A percentile compares a stretch with the other conserved stretches of the same genome.
phyloP scores from a whole-genome alignment of 371 early-diverging fungal species.

The Mucor mucedo region DNA sequence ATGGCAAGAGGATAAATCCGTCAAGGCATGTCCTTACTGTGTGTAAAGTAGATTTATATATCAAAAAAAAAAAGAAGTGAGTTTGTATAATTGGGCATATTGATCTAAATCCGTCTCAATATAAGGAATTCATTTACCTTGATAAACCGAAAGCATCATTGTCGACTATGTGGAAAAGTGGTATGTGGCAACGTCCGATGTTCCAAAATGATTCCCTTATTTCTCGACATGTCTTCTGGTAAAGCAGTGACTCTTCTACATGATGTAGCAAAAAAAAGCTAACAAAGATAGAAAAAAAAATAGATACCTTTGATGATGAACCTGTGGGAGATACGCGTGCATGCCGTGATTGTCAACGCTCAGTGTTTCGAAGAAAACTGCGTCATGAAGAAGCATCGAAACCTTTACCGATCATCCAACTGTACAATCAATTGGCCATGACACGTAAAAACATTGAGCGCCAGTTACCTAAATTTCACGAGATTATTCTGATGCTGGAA shows the following conservation, averaged over 20 bases:
- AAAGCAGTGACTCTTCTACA: constrained; percentile 9
- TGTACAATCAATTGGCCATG: constrained; percentile 50
- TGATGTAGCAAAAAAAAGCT: not conserved
- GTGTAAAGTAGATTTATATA: constrained; percentile 37
- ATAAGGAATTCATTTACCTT: constrained; percentile 49
- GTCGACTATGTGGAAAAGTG: constrained; percentile 79
- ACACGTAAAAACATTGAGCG: constrained; percentile 57
- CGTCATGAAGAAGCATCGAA: constrained; percentile 49
- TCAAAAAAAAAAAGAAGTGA: not conserved
- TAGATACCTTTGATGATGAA: constrained; percentile 53
- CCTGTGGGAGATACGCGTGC: constrained; percentile 67
- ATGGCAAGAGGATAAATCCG: constrained; percentile 69
- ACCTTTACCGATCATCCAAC: constrained; percentile 50
- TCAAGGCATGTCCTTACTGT: constrained; percentile 61
- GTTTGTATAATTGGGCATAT: too few species aligned
- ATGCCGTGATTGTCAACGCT: constrained; percentile 63
- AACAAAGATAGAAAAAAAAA: not conserved
- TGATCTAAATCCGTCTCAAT: not conserved
- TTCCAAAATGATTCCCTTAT: constrained; percentile 64
- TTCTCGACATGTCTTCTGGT: constrained; percentile 61
- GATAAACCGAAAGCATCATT: constrained; percentile 77
- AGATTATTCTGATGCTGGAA: constrained; percentile 57
- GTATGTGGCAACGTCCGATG: constrained; percentile 69
- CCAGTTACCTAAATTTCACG: constrained; percentile 63
- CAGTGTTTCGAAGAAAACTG: constrained; percentile 59